These are phyloP conservation scores for Abelmoschus esculentus DNA, from an alignment of 345 rosid species.

Conservation along the genomic window DNA sequence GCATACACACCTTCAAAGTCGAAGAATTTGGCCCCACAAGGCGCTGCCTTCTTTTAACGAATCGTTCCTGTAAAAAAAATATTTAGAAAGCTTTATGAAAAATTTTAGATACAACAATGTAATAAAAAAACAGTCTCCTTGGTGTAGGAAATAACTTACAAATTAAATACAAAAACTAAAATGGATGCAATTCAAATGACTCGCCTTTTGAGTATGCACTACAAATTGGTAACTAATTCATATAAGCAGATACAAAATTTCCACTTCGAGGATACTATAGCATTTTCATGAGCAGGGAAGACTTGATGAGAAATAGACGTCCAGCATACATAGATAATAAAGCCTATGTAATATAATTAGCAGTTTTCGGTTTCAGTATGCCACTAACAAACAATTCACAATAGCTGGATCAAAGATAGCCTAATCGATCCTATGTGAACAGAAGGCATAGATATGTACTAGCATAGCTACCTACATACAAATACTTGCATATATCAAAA, in stretches of 20 bases:
- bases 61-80: constrained; percentile 56
- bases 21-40: constrained; percentile 89
- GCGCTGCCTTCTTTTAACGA: constrained; percentile 80
- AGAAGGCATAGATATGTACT: neutral
- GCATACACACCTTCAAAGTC: constrained; percentile 62
- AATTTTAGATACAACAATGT: neutral
- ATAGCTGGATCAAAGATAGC: neutral
- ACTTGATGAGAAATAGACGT: neutral
- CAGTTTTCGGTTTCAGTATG: neutral
- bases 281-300: neutral
- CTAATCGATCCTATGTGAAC: neutral
- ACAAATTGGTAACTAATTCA: neutral
- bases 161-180: neutral
- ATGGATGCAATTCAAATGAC: neutral
- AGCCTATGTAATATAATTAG: neutral
- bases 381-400: neutral
- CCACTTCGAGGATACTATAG: neutral
- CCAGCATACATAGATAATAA: neutral
- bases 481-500: neutral
- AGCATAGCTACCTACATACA: constrained; percentile 55
- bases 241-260: neutral
- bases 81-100: neutral
- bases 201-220: neutral
- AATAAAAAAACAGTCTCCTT: neutral
- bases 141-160: neutral